A percentile compares a stretch with the other conserved stretches of the same genome.
Evolutionary conservation across 345 rosid species (phyloP).

Genomic region (Salix brachista): DNA sequence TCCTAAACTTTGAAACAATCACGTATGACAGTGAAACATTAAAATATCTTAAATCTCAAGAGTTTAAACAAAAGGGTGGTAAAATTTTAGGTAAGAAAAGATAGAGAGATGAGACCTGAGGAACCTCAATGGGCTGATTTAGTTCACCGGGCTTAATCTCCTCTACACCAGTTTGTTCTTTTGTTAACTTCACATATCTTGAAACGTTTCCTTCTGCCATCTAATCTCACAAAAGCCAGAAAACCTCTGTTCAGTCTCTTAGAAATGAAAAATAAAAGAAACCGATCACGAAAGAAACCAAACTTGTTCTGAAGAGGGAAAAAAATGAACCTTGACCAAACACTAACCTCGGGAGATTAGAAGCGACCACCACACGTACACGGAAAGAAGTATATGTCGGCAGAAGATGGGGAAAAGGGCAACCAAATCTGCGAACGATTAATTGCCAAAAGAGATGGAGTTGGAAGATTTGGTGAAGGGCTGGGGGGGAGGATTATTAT

Average conservation of each 20-base stretch:
- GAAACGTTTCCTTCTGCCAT: slow-evolving; percentile 86
- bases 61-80: neutral
- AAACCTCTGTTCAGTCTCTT: neutral
- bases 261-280: neutral
- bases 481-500: neutral
- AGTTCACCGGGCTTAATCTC: slow-evolving; percentile 94
- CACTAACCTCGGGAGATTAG: neutral
- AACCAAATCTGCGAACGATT: neutral
- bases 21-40: neutral
- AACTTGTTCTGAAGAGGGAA: neutral
- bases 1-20: neutral
- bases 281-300: neutral
- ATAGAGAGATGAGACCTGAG: slow-evolving; percentile 54
- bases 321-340: neutral
- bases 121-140: slow-evolving; percentile 91
- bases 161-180: slow-evolving; percentile 67
- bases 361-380: neutral
- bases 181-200: slow-evolving; percentile 71
- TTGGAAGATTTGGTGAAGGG: neutral
- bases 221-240: slow-evolving; percentile 19
- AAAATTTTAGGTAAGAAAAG: neutral
- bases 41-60: neutral
- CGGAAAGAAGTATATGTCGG: neutral
- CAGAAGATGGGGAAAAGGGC: neutral
- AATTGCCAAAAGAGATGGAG: neutral